Base-by-base conservation (phyloP, 129 eudicot species). In the Helianthus tuberosus region DNA sequence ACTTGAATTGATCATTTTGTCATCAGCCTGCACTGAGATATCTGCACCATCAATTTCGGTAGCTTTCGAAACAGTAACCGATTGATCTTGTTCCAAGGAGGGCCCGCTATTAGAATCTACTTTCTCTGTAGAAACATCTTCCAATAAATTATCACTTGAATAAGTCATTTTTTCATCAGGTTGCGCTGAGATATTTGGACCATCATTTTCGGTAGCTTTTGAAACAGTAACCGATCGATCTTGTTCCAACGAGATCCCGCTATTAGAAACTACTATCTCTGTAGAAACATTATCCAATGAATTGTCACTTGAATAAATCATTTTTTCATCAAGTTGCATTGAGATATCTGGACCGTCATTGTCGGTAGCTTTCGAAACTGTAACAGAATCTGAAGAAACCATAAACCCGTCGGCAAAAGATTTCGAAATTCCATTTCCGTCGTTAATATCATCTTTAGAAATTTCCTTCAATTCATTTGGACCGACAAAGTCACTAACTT, bases 1-100 rank as follows among this genome's bases (percentile, higher is more conserved):
- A 57, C 51, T 61, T 51, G 77, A 62, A 67, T 23, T 3, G 29
- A 4, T 39, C 44, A 39, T 39, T 3, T 39, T 39, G 4, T 39
- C 44, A 39, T 39, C 44, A 39, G 44, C 7, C 44, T 39, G 44
- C 44, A 8, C 36, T 54, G 36, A 77, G 41, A 64, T 61, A 52
- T 60, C 76, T 6, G 70, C n/a, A n/a, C n/a, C n/a, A n/a, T n/a
- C n/a, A n/a, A n/a, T n/a, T n/a, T n/a, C n/a, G n/a, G n/a, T n/a
- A n/a, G n/a, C n/a, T n/a, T n/a, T n/a, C n/a, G n/a, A n/a, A n/a
- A n/a, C n/a, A n/a, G n/a, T n/a, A n/a, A n/a, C n/a, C n/a, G n/a
- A n/a, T n/a, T n/a, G 66, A 65, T 77, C 79, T 35, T 78, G 80
- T 66, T 83, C 71, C 79, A 53, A 49, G 3, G 77, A 81, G 20